Evolutionary conservation across 139 green algal species (phyloP), one percentile per base, ranked within the genome.

Genomic region (Chlamydomonas eustigma): DNA sequence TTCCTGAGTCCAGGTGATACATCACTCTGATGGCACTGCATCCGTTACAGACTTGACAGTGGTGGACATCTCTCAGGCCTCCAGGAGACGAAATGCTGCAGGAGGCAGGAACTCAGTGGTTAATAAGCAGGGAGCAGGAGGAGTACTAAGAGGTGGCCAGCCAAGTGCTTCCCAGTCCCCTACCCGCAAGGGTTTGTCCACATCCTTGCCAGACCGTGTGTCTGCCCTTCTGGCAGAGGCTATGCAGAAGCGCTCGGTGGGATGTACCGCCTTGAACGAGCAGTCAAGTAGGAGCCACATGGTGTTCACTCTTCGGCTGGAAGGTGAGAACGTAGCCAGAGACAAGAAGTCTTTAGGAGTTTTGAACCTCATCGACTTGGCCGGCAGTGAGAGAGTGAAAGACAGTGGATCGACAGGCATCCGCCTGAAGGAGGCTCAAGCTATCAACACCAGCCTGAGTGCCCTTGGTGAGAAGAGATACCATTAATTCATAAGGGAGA

Each of bases 211-310:
- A 4, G 73, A 51, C 3, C 32, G 51, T 35, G 73, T 78, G 2
- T 38, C 32, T 44, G 39, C 81, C 22, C 78, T 92, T 39, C 78
- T 92, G 33, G 28, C 52, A 0, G 78, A 84, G 38, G 88, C 88
- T 25, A 89, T 92, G 88, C 78, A 90, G 39, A 88, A 89, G 76
- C 74, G 88, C 71, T 78, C 78, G 2, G 89, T 94, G 2, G 92
- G 90, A 24, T 90, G 88, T 80, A 98, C 94, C 8, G 80, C 83
- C n/a, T 93, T 98, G 76, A 98, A 98, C 81, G 91, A 94, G 84
- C 89, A 93, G 74, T 94, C 87, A 25, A 93, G 84, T 12, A 86
- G 92, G 64, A 90, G 79, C 31, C 92, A 97, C 84, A 85, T 86
- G 68, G 90, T 97, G 39, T 92, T 97, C 80, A 93, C 86, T 0